A percentile compares a stretch with the other conserved stretches of the same genome.
These are phyloP conservation scores for Strobilomyces dryophilus DNA, from an alignment of 768 basidiomycete species.

Conservation along the genomic window DNA sequence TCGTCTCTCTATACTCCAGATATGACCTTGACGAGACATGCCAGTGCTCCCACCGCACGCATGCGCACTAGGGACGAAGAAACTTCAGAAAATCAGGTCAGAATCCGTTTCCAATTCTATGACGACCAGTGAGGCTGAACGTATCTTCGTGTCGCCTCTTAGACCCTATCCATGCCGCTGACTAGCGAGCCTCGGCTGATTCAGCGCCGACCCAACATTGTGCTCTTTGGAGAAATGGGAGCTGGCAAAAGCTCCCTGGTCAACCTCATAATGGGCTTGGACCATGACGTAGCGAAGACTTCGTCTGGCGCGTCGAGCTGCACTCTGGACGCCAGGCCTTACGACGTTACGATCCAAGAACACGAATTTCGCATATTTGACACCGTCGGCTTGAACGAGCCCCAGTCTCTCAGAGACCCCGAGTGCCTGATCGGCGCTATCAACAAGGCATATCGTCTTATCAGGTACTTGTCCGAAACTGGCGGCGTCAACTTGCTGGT, in stretches of 20 bases:
- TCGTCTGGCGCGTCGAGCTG: conserved; percentile 32
- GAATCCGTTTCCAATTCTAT: not conserved
- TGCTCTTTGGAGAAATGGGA: conserved; percentile 30
- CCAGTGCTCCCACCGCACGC: not conserved
- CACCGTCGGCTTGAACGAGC: conserved; percentile 32
- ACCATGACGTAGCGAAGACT: conserved; percentile 22
- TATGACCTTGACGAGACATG: conserved; percentile 1
- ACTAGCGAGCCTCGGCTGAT: conserved; percentile 9
- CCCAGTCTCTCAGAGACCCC: conserved; percentile 22
- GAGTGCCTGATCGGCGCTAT: conserved; percentile 27
- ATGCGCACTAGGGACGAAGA: not conserved
- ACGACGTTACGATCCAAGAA: conserved; percentile 19
- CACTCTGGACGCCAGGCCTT: conserved; percentile 30
- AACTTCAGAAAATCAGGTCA: conserved; percentile 9
- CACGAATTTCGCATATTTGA: conserved; percentile 30
- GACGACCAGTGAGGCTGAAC: conserved; percentile 5
- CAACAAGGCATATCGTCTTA: conserved; percentile 32
- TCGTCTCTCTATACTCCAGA: not conserved
- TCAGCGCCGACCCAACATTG: conserved; percentile 18
- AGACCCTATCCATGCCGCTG: conserved; percentile 2
- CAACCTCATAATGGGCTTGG: conserved; percentile 34
- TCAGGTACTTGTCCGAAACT: conserved; percentile 26
- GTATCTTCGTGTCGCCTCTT: not conserved
- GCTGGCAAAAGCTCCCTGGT: conserved; percentile 40
- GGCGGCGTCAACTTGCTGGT: conserved; percentile 40